phyloP scores from a whole-genome alignment of 1,139 yeast species.

The Candida gigantensis region DNA sequence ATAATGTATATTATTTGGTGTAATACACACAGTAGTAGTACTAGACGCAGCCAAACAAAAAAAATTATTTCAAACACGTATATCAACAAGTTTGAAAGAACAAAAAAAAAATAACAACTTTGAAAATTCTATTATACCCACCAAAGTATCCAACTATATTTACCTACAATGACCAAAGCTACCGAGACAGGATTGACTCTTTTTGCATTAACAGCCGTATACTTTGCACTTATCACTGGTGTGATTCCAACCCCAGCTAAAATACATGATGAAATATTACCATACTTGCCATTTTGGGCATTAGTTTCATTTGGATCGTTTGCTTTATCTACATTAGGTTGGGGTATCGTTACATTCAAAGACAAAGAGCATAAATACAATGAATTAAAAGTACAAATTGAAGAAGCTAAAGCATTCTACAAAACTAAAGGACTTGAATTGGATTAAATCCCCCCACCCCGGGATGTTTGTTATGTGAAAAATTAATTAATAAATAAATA shows the following conservation, averaged over 20 bases:
- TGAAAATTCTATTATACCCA: background rate
- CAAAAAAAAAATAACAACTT: background rate
- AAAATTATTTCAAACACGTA: constrained; percentile 1
- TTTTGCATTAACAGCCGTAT: constrained; percentile 51
- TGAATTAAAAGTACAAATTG: constrained; percentile 64
- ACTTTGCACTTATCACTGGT: constrained; percentile 54
- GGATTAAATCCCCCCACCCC: constrained; percentile 38
- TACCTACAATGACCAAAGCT: constrained; percentile 72
- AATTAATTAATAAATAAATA: constrained; percentile 9
- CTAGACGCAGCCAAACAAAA: constrained; percentile 1
- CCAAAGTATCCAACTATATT: constrained; percentile 1
- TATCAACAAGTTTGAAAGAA: constrained; percentile 1
- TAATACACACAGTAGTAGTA: constrained; percentile 5
- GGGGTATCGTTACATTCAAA: constrained; percentile 70
- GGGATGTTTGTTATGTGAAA: too few relatives aligned
- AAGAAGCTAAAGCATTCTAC: constrained; percentile 64
- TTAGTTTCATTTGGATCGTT: constrained; percentile 71
- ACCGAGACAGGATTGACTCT: constrained; percentile 56
- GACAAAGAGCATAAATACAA: constrained; percentile 71
- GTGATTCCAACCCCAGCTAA: constrained; percentile 56
- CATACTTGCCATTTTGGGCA: constrained; percentile 71
- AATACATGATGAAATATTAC: constrained; percentile 58
- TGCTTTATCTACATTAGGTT: constrained; percentile 71
- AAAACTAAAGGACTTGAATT: constrained; percentile 57
- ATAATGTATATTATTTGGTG: background rate